Percentiles rank a stretch among this genome's conserved stretches.
Conservation (phyloP, 768 basidiomycete genomes). For the Lactifluus hygrophoroides region DNA sequence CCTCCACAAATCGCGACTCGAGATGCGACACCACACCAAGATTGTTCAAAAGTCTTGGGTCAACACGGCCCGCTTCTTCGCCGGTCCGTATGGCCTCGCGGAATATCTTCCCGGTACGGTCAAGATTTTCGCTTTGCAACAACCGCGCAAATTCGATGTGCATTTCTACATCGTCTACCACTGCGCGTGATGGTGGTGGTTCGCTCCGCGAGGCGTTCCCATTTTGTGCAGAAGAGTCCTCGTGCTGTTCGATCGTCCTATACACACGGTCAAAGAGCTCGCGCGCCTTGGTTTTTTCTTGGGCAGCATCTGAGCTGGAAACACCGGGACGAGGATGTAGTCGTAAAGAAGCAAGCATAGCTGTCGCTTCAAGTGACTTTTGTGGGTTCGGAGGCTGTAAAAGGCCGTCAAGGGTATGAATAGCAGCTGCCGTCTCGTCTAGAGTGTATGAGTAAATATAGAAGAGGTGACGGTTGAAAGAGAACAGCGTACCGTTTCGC, state of each 20-base stretch:
- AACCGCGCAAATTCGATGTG: conserved; percentile 84
- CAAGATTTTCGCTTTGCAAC: conserved; percentile 77
- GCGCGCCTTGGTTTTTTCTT: conserved; percentile 67
- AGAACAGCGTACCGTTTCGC: conserved; percentile 51
- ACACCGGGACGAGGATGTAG: conserved; percentile 74
- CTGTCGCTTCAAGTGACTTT: conserved; percentile 72
- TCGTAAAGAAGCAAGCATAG: conserved; percentile 86
- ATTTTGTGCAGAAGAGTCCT: conserved; percentile 38
- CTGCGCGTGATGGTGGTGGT: conserved; percentile 24
- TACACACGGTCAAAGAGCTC: conserved; percentile 72
- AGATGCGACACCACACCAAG: conserved; percentile 68
- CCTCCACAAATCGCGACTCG: conserved; percentile 49
- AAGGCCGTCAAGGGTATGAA: conserved; percentile 75
- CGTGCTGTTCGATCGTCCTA: conserved; percentile 51
- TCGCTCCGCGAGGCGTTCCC: conserved; percentile 14
- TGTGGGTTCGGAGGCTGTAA: conserved; percentile 57
- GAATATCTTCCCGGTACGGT: conserved; percentile 64
- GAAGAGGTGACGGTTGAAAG: background rate
- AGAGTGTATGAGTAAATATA: background rate
- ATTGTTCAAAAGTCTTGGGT: conserved; percentile 74
- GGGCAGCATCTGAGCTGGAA: conserved; percentile 58
- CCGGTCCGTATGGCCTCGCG: conserved; percentile 64
- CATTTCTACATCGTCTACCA: conserved; percentile 76
- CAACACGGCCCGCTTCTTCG: conserved; percentile 37
- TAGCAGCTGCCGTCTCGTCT: conserved; percentile 81